Conservation (phyloP, 768 basidiomycete genomes). For the Calocera viscosa region DNA sequence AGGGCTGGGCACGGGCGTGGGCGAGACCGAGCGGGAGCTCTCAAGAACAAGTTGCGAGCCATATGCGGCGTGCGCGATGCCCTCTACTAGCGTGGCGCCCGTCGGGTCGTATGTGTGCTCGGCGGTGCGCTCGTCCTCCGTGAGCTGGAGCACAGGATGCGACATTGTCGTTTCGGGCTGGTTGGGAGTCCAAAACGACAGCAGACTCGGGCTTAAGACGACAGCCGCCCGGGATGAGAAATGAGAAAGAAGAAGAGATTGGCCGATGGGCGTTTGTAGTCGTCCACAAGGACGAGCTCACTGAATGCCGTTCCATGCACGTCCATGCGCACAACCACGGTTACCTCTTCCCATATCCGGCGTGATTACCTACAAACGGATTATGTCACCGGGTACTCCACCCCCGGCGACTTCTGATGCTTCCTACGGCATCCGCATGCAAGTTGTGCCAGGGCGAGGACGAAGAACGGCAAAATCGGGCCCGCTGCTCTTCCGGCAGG, state of each 20-base stretch:
- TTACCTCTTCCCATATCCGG: not conserved
- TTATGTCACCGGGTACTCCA: not conserved
- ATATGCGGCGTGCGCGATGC: not conserved
- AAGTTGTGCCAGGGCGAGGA: no score
- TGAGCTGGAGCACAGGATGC: not conserved
- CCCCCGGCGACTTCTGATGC: not conserved
- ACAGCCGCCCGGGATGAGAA: not conserved
- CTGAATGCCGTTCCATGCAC: no score
- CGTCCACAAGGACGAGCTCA: no score
- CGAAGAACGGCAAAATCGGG: not conserved
- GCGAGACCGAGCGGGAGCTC: not conserved
- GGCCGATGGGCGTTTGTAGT: no score
- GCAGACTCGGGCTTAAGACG: not conserved
- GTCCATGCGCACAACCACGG: no score
- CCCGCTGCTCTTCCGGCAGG: not conserved
- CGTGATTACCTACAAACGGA: not conserved
- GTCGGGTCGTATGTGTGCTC: not conserved
- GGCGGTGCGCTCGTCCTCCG: slow-evolving; percentile 6
- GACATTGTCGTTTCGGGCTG: not conserved
- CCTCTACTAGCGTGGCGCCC: not conserved
- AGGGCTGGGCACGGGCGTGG: not conserved
- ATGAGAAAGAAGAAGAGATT: not conserved
- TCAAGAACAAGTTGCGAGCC: not conserved
- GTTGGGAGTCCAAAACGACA: not conserved
- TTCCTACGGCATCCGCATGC: no score